Evolutionary conservation across 2,329 filamentous ascomycete genomes (phyloP).

Genomic region (Fusarium pilosicola): DNA sequence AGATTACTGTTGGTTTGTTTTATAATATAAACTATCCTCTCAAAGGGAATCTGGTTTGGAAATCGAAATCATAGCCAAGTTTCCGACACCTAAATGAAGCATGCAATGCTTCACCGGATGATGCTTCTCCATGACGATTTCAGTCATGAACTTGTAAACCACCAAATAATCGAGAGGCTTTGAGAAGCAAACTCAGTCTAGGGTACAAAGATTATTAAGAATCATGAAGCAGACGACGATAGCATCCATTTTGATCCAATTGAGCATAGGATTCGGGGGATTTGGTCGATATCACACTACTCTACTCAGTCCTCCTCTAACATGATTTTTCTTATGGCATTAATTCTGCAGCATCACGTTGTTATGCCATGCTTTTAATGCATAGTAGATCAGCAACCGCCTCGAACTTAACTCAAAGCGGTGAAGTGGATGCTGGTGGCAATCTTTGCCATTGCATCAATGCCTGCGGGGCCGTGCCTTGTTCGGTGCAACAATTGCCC

Average conservation of each 20-base stretch:
- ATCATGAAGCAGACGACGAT: too few relatives aligned
- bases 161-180: rapidly evolving
- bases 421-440: neutral
- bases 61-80: rapidly evolving
- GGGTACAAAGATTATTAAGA: neutral
- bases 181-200: neutral
- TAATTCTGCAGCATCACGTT: neutral
- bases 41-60: neutral
- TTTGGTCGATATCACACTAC: neutral
- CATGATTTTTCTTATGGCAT: rapidly evolving
- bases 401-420: too few relatives aligned
- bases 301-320: rapidly evolving
- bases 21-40: neutral
- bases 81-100: neutral
- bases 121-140: neutral
- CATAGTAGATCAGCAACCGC: neutral
- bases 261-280: too few relatives aligned
- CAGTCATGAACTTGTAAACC: neutral
- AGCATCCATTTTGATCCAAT: too few relatives aligned
- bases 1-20: rapidly evolving
- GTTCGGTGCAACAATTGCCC: neutral
- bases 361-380: neutral
- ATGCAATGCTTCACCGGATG: neutral
- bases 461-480: neutral
- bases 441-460: neutral